A percentile compares a stretch with the other conserved stretches of the same genome.
Evolutionary conservation across 305 asterid genomes (phyloP).

Genomic region (Withania somnifera): DNA sequence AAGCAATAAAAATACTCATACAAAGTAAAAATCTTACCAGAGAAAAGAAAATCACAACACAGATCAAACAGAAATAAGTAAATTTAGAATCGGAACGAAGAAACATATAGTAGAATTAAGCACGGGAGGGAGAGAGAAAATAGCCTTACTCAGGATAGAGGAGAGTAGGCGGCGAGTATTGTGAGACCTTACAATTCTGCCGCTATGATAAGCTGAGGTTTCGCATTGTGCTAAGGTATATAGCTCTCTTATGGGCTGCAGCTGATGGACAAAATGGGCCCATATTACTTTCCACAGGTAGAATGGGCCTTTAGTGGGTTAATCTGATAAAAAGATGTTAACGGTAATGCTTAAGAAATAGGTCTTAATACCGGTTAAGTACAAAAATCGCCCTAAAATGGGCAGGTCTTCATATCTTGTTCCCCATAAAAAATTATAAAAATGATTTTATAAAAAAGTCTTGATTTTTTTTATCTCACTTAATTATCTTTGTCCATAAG

Average conservation of each 20-base stretch:
- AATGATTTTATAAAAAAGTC: no score
- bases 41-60: background rate
- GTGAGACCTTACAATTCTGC: background rate
- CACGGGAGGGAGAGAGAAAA: background rate
- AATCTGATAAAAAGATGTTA: no score
- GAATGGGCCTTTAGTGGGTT: background rate
- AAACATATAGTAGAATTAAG: background rate
- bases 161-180: background rate
- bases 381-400: no score
- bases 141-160: background rate
- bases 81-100: background rate
- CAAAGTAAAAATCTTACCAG: background rate
- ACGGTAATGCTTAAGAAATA: no score
- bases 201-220: background rate
- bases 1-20: background rate
- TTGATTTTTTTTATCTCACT: no score
- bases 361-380: no score
- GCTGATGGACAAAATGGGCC: background rate
- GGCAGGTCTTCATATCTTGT: no score
- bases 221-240: background rate
- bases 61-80: background rate
- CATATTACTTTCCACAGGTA: background rate
- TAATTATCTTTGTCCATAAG: no score
- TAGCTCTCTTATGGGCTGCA: background rate
- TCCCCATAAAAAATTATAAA: no score